Base-by-base conservation (phyloP, 345 rosid species). In the Pistacia vera region DNA sequence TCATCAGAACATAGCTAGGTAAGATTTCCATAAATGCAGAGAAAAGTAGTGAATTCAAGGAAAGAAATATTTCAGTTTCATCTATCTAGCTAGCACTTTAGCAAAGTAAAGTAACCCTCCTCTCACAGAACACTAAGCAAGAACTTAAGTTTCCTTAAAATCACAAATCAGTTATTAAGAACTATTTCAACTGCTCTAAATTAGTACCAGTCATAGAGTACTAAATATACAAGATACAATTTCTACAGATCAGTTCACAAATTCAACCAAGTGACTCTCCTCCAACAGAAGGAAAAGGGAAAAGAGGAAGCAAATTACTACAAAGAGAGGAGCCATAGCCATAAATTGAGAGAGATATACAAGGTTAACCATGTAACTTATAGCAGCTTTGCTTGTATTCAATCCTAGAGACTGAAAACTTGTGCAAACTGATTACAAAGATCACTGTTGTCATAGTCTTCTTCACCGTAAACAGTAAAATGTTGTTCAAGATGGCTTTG, bases 401-500 rank as follows among this genome's bases (percentile, higher is more conserved):
- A 70, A 49, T 61, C 56, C 74, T 30, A 61, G 66, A 71, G 77
- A 70, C 61, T 17, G n/a, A 66, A 33, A 77, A 65, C 75, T n/a
- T 59, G 30, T 60, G 13, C 70, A 28, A 57, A 46, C 30, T 38
- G 76, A 33, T 66, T 73, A 36, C 74, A 63, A 30, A 44, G 30
- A 30, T 52, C 70, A 20, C 54, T 52, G 58, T 51, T 66, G 49
- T 81, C 61, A 16, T 61, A 22, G 35, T 8, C 44, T 1, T 71
- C 36, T 8, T 35, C 77, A 63, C 35, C 71, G 3, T 22, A 8
- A 63, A 3, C 61, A n/a, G 30, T 38, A 35, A n/a, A 18, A 68
- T 46, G 25, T 68, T 69, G 63, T 58, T 79, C 66, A 71, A 22
- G 75, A 59, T 72, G 73, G 80, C 28, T 70, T 63, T 38, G 57